These are phyloP conservation scores for Penicillium sp. DNA, from an alignment of 2,329 filamentous ascomycete genomes.

Conservation along the genomic window DNA sequence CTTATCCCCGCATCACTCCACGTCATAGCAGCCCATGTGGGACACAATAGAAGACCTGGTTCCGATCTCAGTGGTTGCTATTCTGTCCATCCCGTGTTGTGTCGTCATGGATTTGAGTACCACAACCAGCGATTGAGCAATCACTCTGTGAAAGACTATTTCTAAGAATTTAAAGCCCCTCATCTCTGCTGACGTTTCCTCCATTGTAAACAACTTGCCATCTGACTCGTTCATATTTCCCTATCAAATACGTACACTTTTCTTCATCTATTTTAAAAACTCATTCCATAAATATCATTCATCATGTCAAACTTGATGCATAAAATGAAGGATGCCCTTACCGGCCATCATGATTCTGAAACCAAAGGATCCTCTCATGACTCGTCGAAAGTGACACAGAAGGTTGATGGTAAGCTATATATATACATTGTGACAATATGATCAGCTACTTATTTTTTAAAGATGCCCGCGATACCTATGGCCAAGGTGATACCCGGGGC, in stretches of 20 bases:
- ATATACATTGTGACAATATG: not conserved
- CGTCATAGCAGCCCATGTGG: constrained; percentile 17
- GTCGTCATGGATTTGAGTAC: constrained; percentile 16
- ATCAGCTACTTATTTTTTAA: not conserved
- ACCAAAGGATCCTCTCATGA: constrained; percentile 32
- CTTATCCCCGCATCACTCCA: not conserved
- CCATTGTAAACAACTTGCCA: not conserved
- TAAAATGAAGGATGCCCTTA: constrained; percentile 51
- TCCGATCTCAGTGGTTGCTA: not conserved
- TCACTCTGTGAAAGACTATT: not conserved
- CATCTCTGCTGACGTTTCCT: not conserved
- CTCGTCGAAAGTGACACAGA: constrained; percentile 26
- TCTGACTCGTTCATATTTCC: not conserved
- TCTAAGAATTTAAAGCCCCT: not conserved
- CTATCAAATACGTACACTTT: not conserved
- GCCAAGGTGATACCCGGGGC: not conserved
- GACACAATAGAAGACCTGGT: not conserved
- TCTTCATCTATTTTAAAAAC: no score
- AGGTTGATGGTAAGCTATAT: constrained; percentile 11
- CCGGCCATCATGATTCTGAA: constrained; percentile 28
- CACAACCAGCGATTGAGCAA: not conserved
- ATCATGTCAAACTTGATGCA: constrained; percentile 49
- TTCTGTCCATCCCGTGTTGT: constrained; percentile 12
- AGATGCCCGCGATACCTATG: constrained; percentile 9
- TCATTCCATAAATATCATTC: constrained; percentile 3